Percentiles rank a stretch among this genome's conserved stretches.
Conservation (phyloP, 306 rosid genomes). For the apple (Malus domestica) region DNA sequence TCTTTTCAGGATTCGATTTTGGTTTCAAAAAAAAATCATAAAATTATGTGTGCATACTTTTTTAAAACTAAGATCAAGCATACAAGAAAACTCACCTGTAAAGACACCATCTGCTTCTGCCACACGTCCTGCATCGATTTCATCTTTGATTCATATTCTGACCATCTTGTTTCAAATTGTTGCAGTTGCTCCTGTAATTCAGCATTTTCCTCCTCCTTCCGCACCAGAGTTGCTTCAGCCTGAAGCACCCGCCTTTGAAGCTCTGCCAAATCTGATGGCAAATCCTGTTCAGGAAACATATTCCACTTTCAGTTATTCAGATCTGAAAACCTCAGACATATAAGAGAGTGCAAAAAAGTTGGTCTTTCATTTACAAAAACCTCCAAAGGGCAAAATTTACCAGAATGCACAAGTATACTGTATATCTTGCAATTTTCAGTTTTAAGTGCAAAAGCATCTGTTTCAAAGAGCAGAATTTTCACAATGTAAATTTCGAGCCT, state of each 20-base stretch:
- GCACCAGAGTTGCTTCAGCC: conserved; percentile 73
- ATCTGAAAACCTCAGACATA: not conserved
- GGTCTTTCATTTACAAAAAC: not conserved
- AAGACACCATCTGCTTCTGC: conserved; percentile 91
- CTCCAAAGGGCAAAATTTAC: not conserved
- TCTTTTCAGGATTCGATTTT: not conserved
- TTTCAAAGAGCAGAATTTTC: not conserved
- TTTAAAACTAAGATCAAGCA: conserved; percentile 4
- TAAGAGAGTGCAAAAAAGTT: not conserved
- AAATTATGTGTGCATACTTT: not conserved
- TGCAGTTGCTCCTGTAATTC: conserved; percentile 68
- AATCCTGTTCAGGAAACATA: conserved; percentile 30
- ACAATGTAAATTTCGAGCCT: not conserved
- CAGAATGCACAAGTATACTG: not conserved
- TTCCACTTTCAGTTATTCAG: not conserved
- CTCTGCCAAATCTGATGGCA: conserved; percentile 50
- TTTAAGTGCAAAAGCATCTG: not conserved
- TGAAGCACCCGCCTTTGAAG: conserved; percentile 61
- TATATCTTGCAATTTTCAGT: not conserved
- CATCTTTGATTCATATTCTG: conserved; percentile 87
- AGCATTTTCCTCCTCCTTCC: conserved; percentile 79
- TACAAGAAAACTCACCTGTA: conserved; percentile 69
- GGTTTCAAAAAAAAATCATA: too few relatives aligned
- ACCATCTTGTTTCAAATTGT: conserved; percentile 72
- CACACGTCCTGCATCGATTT: conserved; percentile 89